Evolutionary conservation across 106 monocot species (phyloP), one percentile per base, ranked within the genome.

Genomic region (Acorus calamus): DNA sequence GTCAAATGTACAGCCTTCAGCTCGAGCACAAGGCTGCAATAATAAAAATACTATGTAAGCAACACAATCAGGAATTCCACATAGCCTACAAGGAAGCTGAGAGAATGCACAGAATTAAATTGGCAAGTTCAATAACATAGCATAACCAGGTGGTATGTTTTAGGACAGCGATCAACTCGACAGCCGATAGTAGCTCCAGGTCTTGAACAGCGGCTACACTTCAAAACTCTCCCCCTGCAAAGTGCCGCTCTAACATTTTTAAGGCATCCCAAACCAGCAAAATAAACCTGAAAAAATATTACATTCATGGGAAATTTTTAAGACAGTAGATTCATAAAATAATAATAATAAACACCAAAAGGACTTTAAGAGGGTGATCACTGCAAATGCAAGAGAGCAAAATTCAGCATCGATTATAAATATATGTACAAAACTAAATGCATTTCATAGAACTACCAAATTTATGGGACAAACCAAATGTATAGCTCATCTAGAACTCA

Each of bases 121-220:
- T 53, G 58, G 11, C 9, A 63, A 47, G 46, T 5, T 11, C 9
- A 56, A 42, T 12, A 63, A 57, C 2, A 12, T 44, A 46, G 44
- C 5, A 69, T 50, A 63, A 94, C 90, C 94, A 94, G 80, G 64
- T 94, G 94, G 61, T 90, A 94, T 59, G 90, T 94, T 77, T 85
- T 94, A 2, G 87, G 90, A 53, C 94, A 94, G 7, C 94, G 84
- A 84, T 94, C 94, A 60, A 94, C 94, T 61, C 90, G 90, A 64
- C 94, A 94, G 48, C 94, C 94, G 54, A 90, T 87, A 45, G 94
- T 94, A 49, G 94, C 94, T 44, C 94, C 94, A 72, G 94, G 94
- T 70, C 94, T 84, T 4, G 87, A 84, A 82, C 94, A 94, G 44
- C 94, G 90, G 57, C 77, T 87, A 71, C 94, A 94, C 70, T 94